phyloP scores from a whole-genome alignment of 2,329 filamentous ascomycete genomes.

The Pseudogymnoascus sp. region DNA sequence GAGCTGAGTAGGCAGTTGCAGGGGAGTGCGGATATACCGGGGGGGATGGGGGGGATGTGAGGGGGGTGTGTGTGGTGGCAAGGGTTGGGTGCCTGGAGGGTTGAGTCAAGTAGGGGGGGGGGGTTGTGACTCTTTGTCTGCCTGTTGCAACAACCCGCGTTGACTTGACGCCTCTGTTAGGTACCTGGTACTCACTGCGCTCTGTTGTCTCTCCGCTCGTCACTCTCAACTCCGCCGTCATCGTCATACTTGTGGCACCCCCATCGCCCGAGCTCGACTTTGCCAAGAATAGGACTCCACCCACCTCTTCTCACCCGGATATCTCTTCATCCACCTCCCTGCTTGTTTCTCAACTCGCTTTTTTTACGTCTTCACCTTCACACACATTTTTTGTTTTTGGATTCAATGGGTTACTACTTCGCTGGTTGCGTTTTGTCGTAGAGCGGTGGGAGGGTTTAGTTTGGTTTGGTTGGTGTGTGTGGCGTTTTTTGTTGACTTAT shows the following conservation, averaged over 20 bases:
- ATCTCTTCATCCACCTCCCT: not conserved
- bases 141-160: not conserved
- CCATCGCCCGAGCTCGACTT: not conserved
- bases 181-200: not conserved
- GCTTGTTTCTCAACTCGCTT: not conserved
- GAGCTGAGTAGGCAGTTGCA: constrained; percentile 48
- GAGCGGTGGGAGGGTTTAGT: not conserved
- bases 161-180: not conserved
- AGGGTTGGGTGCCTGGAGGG: not conserved
- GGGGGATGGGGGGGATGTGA: not conserved
- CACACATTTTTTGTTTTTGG: not conserved
- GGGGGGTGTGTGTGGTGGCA: not conserved
- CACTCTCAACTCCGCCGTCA: not conserved
- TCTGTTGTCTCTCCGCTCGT: not conserved
- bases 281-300: not conserved
- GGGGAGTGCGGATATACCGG: constrained; percentile 7
- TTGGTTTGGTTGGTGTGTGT: not conserved
- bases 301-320: not conserved
- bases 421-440: not conserved
- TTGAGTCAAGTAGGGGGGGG: not conserved
- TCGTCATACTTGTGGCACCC: not conserved
- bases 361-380: not conserved
- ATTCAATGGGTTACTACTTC: not conserved
- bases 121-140: not conserved
- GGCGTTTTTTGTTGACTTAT: not conserved